Percentiles rank a stretch among this genome's conserved stretches.
These are phyloP conservation scores for Cryoendolithus antarcticus DNA, from an alignment of 2,329 filamentous ascomycete genomes.

Conservation along the genomic window DNA sequence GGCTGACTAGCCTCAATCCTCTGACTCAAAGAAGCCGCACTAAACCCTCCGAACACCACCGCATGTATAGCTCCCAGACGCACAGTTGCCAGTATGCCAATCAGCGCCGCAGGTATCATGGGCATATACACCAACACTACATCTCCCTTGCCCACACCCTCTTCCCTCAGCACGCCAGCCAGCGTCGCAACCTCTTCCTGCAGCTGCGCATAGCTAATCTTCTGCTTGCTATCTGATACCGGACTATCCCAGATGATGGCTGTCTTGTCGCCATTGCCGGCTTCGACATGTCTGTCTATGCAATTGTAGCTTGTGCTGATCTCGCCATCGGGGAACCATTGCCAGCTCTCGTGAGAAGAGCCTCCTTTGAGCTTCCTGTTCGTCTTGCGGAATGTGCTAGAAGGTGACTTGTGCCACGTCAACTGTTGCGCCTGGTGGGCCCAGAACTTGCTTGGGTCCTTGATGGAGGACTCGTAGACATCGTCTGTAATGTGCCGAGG, in stretches of 20 bases:
- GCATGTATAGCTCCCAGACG: conserved; percentile 79
- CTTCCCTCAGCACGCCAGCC: conserved; percentile 68
- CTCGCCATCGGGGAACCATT: conserved; percentile 81
- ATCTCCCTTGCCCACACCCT: conserved; percentile 72
- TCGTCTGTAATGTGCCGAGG: conserved; percentile 22
- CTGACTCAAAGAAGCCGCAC: conserved; percentile 67
- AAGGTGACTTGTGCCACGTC: conserved; percentile 68
- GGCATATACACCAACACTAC: conserved; percentile 93
- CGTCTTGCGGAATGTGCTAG: conserved; percentile 44
- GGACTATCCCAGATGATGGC: conserved; percentile 85
- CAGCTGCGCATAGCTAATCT: conserved; percentile 62
- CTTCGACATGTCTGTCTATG: conserved; percentile 73
- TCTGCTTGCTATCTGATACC: conserved; percentile 60
- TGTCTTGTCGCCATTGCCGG: conserved; percentile 58
- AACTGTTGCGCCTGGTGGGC: conserved; percentile 49
- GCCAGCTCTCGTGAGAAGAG: conserved; percentile 62
- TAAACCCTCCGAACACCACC: conserved; percentile 90
- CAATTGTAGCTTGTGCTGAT: conserved; percentile 90
- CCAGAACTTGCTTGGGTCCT: conserved; percentile 26
- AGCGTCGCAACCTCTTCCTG: conserved; percentile 69
- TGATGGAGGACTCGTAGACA: conserved; percentile 21
- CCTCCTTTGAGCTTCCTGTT: conserved; percentile 53
- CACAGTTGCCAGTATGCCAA: conserved; percentile 70
- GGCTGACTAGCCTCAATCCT: conserved; percentile 74
- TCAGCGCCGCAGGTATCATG: conserved; percentile 83